Percentiles rank a stretch among this genome's conserved stretches.
These are phyloP conservation scores for Dillenia turbinata DNA, from an alignment of 164 flowering plant species.

Conservation along the genomic window DNA sequence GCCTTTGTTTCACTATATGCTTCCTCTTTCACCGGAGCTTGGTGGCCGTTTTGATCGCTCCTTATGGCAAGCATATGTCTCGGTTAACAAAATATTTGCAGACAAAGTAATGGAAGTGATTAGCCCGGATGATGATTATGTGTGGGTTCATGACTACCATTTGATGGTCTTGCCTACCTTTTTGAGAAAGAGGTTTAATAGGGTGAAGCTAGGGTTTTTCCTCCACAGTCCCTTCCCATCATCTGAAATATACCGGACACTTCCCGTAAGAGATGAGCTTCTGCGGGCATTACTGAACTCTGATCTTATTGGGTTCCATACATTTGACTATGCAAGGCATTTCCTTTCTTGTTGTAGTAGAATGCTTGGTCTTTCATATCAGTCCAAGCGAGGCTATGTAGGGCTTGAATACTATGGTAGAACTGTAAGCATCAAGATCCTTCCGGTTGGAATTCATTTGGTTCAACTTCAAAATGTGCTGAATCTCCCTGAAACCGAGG, in stretches of 20 bases:
- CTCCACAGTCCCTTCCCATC: constrained; percentile 68
- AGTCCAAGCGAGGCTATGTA: constrained; percentile 59
- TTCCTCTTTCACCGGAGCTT: constrained; percentile 55
- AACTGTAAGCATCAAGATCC: constrained; percentile 58
- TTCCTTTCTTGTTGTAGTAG: constrained; percentile 70
- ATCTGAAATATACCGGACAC: constrained; percentile 58
- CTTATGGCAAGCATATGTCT: constrained; percentile 62
- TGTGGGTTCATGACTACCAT: constrained; percentile 71
- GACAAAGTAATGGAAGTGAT: constrained; percentile 68
- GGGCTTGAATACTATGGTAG: constrained; percentile 61
- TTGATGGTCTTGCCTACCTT: constrained; percentile 61
- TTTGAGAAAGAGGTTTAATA: constrained; percentile 50
- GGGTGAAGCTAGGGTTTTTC: constrained; percentile 55
- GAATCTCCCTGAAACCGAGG: constrained; percentile 45
- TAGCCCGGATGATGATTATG: constrained; percentile 58
- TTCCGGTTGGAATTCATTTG: constrained; percentile 60
- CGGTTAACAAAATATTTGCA: constrained; percentile 64
- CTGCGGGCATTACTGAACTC: constrained; percentile 54
- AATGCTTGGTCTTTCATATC: constrained; percentile 61
- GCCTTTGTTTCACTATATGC: constrained; percentile 71
- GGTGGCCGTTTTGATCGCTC: constrained; percentile 56
- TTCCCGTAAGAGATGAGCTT: constrained; percentile 54
- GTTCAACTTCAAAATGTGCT: constrained; percentile 46
- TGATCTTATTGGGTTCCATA: constrained; percentile 61
- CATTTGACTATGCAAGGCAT: constrained; percentile 63